Evolutionary conservation across 805 yeast genomes (phyloP), one percentile per base, ranked within the genome.

Genomic region (Kazachstania bromeliacearum): DNA sequence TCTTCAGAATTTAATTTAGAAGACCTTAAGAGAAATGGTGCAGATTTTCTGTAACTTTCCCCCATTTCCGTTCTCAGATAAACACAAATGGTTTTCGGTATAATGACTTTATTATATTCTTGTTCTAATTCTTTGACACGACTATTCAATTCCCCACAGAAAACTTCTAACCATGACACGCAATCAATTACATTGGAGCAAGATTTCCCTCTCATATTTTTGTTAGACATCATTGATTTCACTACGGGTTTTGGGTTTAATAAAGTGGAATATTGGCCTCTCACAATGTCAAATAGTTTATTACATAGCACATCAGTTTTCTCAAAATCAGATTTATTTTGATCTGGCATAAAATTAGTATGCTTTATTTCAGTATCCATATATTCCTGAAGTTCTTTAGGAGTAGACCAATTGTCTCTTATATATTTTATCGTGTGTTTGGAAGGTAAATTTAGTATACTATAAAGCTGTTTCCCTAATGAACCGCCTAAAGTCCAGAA

Each of bases 401-500:
- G 68, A 1, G 53, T 38, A 3, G 71, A 51, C 51, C 72, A 71
- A 25, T 65, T 61, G 3, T 71, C 70, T 36, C 81, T 62, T 2
- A 85, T 67, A 38, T 56, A 67, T 3, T 67, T 60, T 47, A 80
- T 67, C 40, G 75, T 60, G 4, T 61, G 55, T 20, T 58, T 67
- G 3, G 61, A 60, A 0, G 80, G 83, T 2, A 74, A 59, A 2
- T 66, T 62, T n/a, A 87, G 55, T 14, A 62, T 55, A n/a, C 58
- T 54, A 13, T 67, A 42, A 1, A 85, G 64, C 9, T 63, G 60
- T 8, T 77, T 77, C 0, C 98, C 98, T 7, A 70, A 59, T 45
- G 84, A 85, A 2, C 97, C 98, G 5, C 98, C 97, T 68, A 89
- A 64, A 0, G 95, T 85, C 72, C 95, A 80, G 39, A 89, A 73